Percentiles rank a stretch among this genome's conserved stretches.
Conservation (phyloP, 305 asterid species). For the Solanum chacoense region DNA sequence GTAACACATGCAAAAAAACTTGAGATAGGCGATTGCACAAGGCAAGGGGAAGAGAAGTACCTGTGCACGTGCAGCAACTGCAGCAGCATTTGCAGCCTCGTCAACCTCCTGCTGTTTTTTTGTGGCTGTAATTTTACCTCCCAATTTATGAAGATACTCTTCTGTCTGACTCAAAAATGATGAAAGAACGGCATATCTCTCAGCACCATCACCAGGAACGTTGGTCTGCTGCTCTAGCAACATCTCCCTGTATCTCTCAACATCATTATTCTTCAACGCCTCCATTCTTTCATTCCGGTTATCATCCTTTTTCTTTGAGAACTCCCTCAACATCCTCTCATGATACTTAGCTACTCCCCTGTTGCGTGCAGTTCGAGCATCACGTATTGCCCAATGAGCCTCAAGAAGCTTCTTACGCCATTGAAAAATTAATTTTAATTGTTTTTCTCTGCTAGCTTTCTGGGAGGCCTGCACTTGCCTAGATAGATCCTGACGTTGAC, state of each 20-base stretch:
- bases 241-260: conserved; percentile 97
- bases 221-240: conserved; percentile 90
- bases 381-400: conserved; percentile 97
- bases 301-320: conserved; percentile 90
- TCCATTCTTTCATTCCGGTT: conserved; percentile 95
- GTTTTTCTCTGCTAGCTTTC: conserved; percentile 85
- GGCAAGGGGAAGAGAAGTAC: conserved; percentile 21
- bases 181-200: conserved; percentile 93
- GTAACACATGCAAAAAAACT: background rate
- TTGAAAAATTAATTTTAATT: conserved; percentile 79
- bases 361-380: conserved; percentile 94
- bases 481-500: conserved; percentile 89
- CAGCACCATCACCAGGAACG: conserved; percentile 85
- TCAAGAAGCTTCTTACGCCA: conserved; percentile 99
- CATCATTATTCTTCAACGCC: conserved; percentile 96
- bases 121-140: conserved; percentile 88
- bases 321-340: conserved; percentile 95
- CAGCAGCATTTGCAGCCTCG: conserved; percentile 89
- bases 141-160: conserved; percentile 87
- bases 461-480: conserved; percentile 87
- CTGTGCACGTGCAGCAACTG: conserved; percentile 91
- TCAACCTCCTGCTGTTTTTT: conserved; percentile 97
- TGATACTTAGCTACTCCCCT: conserved; percentile 99
- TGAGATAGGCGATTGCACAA: background rate
- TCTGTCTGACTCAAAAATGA: conserved; percentile 92